These are phyloP conservation scores for Saturnispora saitoi DNA, from an alignment of 805 yeast genomes.

Conservation along the genomic window DNA sequence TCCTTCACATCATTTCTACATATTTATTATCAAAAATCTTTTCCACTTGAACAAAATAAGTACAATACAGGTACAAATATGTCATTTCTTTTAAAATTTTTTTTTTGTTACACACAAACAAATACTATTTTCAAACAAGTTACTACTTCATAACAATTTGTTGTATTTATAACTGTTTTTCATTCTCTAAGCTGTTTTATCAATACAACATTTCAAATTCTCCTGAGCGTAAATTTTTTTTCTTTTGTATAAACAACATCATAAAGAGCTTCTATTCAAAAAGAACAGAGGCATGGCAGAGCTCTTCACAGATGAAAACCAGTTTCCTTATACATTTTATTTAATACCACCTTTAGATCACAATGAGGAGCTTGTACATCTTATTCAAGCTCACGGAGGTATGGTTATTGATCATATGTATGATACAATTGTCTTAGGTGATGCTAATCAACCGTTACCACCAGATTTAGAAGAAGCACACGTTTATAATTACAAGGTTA, in stretches of 20 bases:
- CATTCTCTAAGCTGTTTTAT: too few species aligned
- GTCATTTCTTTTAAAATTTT: too few species aligned
- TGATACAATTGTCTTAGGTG: constrained; percentile 13
- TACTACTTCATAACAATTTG: too few species aligned
- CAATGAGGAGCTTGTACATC: constrained; percentile 8
- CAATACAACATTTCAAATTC: not conserved
- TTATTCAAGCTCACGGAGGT: constrained; percentile 17
- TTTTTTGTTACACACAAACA: too few species aligned
- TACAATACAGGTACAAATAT: too few species aligned
- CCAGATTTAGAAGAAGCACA: constrained; percentile 12
- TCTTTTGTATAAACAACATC: not conserved
- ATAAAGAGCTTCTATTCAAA: not conserved
- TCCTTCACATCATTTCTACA: too few species aligned
- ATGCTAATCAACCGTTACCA: constrained; percentile 9
- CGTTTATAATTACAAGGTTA: constrained; percentile 14
- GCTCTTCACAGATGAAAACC: constrained; percentile 1
- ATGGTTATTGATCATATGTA: constrained; percentile 11
- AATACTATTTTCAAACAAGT: too few species aligned
- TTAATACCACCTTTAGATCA: constrained; percentile 14
- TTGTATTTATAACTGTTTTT: too few species aligned
- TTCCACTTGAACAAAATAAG: too few species aligned
- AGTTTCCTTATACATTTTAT: constrained; percentile 15
- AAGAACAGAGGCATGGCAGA: constrained; percentile 1
- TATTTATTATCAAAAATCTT: too few species aligned
- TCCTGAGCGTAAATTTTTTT: not conserved